These are phyloP conservation scores for Coemansia sp. DNA, from an alignment of 192 early-diverging fungal genomes.

Conservation along the genomic window DNA sequence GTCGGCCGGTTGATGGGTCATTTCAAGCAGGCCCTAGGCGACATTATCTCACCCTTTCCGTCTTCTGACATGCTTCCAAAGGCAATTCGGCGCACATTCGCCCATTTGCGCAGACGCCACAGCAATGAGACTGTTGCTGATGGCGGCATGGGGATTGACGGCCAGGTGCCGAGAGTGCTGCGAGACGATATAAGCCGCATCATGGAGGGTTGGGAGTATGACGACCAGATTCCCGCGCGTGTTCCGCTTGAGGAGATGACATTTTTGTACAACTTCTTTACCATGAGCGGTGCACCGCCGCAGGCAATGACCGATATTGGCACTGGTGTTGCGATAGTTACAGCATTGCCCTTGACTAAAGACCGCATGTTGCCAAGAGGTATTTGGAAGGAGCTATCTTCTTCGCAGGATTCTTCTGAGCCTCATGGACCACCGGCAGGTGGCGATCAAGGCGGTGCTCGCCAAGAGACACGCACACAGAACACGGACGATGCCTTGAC, in stretches of 20 bases:
- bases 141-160: slow-evolving; percentile 16
- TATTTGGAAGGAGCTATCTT: slow-evolving; percentile 20
- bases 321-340: slow-evolving; percentile 33
- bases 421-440: background rate
- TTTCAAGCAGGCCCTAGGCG: slow-evolving; percentile 45
- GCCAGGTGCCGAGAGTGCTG: slow-evolving; percentile 31
- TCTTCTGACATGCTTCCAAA: slow-evolving; percentile 25
- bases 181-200: slow-evolving; percentile 28
- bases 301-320: slow-evolving; percentile 47
- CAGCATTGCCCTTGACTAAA: slow-evolving; percentile 33
- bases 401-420: background rate
- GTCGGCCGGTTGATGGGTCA: slow-evolving; percentile 39
- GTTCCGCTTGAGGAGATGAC: slow-evolving; percentile 37
- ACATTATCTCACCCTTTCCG: slow-evolving; percentile 40
- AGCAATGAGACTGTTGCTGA: background rate
- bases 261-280: slow-evolving; percentile 51
- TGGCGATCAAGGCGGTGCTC: background rate
- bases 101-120: slow-evolving; percentile 33
- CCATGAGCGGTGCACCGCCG: slow-evolving; percentile 17
- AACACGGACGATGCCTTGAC: slow-evolving; percentile 1
- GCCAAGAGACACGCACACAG: background rate
- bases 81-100: slow-evolving; percentile 40
- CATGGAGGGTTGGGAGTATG: slow-evolving; percentile 49
- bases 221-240: slow-evolving; percentile 33
- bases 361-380: slow-evolving; percentile 35